These are phyloP conservation scores for Neurospora pannonica DNA, from an alignment of 495 filamentous ascomycete genomes.

Conservation along the genomic window DNA sequence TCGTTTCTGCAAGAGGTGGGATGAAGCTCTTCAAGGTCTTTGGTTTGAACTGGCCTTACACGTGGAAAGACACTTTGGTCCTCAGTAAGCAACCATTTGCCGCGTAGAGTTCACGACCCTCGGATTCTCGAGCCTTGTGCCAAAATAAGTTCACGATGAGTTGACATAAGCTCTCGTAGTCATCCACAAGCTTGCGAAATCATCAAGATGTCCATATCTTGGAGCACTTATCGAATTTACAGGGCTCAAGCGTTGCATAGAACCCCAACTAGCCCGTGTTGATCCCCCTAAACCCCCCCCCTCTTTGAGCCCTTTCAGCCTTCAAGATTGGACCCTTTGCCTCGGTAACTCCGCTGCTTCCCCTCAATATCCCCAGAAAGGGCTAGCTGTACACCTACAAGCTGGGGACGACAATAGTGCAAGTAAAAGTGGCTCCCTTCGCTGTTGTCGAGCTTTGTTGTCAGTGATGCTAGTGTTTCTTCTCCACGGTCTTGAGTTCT, in stretches of 20 bases:
- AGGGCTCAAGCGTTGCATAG: background rate
- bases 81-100: too few relatives aligned
- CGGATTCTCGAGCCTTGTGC: too few relatives aligned
- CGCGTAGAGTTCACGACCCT: too few relatives aligned
- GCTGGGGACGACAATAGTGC: background rate
- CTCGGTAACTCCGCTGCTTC: background rate
- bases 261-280: background rate
- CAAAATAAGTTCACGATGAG: too few relatives aligned
- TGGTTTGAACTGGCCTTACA: background rate
- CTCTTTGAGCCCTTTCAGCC: background rate
- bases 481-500: background rate
- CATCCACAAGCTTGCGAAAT: too few relatives aligned
- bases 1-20: background rate
- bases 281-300: background rate
- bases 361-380: background rate
- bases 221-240: background rate
- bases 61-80: background rate
- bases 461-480: background rate
- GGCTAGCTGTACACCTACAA: background rate
- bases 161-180: too few relatives aligned
- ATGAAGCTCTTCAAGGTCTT: background rate
- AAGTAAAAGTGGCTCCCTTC: background rate
- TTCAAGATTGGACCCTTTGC: background rate
- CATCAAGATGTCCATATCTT: background rate
- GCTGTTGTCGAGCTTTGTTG: background rate